phyloP scores from a whole-genome alignment of 306 rosid genomes.

The Sphenostylis stenocarpa region DNA sequence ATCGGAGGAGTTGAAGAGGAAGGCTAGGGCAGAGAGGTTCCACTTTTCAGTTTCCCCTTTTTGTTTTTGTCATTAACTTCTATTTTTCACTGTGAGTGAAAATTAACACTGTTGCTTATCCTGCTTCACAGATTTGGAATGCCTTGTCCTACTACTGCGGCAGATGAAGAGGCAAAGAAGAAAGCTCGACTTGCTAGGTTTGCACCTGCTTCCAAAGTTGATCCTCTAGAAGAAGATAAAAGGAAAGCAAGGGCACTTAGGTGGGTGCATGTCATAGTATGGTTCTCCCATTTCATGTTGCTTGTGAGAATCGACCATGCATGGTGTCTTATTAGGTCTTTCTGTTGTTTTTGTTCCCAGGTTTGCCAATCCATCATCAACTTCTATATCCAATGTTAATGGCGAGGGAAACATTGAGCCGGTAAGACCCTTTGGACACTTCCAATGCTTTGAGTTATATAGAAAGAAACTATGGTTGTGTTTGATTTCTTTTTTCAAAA shows the following conservation, averaged over 20 bases:
- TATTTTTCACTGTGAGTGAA: neutral
- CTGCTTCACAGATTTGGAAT: constrained; percentile 68
- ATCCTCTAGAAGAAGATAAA: constrained; percentile 77
- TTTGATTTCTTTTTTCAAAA: neutral
- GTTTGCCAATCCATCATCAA: constrained; percentile 58
- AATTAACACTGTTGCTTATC: neutral
- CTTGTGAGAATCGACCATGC: neutral
- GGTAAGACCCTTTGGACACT: constrained; percentile 46
- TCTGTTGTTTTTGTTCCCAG: constrained; percentile 42
- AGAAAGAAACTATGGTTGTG: neutral
- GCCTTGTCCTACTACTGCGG: constrained; percentile 46
- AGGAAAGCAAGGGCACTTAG: constrained; percentile 83
- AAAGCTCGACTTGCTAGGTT: constrained; percentile 87
- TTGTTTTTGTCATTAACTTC: neutral
- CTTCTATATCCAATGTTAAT: constrained; percentile 48
- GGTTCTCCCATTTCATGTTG: neutral
- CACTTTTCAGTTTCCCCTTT: neutral
- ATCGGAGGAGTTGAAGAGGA: constrained; percentile 76
- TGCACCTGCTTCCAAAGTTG: constrained; percentile 55
- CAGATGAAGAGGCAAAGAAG: constrained; percentile 70
- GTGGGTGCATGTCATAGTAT: constrained; percentile 48
- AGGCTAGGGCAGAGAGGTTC: constrained; percentile 91
- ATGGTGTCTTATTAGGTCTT: neutral
- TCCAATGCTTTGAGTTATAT: neutral
- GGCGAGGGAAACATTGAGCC: constrained; percentile 58